phyloP scores from a whole-genome alignment of 1,284 basidiomycete genomes.

The Neotropicomus parvogracilis region DNA sequence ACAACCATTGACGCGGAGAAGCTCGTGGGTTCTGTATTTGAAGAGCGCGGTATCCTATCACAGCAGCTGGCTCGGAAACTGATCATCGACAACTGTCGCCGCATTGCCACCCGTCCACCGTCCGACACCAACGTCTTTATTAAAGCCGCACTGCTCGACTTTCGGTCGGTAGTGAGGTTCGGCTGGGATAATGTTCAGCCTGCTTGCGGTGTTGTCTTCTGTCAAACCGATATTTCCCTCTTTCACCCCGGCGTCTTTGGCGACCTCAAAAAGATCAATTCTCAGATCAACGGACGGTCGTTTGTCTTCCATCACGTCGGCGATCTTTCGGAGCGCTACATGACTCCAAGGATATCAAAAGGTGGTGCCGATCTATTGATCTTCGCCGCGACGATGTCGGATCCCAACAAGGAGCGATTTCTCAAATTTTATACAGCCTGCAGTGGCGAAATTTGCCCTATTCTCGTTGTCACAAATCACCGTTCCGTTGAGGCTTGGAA shows the following conservation, averaged over 20 bases:
- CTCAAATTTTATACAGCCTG: conserved; percentile 19
- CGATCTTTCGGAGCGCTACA: conserved; percentile 15
- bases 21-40: conserved; percentile 16
- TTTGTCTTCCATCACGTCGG: conserved; percentile 25
- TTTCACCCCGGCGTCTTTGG: conserved; percentile 21
- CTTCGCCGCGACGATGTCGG: conserved; percentile 18
- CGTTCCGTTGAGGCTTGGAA: conserved; percentile 13
- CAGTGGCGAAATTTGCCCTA: conserved; percentile 25
- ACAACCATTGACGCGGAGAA: conserved; percentile 30
- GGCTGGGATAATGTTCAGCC: conserved; percentile 27
- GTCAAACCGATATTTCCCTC: conserved; percentile 18
- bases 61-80: conserved; percentile 20
- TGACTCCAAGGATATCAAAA: conserved; percentile 20
- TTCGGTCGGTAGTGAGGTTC: conserved; percentile 26
- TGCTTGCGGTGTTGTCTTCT: conserved; percentile 21
- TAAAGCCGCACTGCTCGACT: conserved; percentile 25
- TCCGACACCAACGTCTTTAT: conserved; percentile 24
- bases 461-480: conserved; percentile 25
- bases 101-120: conserved; percentile 7
- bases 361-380: conserved; percentile 27
- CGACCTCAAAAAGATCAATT: conserved; percentile 18
- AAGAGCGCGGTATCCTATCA: conserved; percentile 18
- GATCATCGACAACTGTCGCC: conserved; percentile 22
- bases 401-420: conserved; percentile 14
- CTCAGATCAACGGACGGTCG: conserved; percentile 26